Evolutionary conservation across 1,139 yeast species (phyloP).

Genomic region (Suhomyces bolitotheri): DNA sequence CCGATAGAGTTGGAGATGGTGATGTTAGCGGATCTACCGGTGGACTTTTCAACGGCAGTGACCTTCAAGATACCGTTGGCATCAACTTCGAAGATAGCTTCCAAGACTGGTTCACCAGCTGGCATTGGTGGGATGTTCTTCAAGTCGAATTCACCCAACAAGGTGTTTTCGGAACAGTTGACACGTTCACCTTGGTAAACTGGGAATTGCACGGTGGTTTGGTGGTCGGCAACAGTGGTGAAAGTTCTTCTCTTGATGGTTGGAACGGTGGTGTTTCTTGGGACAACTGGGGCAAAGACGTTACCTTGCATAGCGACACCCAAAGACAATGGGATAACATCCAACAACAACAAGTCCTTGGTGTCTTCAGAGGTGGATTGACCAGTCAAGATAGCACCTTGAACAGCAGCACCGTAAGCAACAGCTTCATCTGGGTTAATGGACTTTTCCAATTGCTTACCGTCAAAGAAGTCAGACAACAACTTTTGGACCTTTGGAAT

Average conservation of each 20-base stretch:
- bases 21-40: conserved; percentile 99
- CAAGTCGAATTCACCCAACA: conserved; percentile 99
- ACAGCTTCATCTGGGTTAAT: conserved; percentile 99
- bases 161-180: conserved; percentile 98
- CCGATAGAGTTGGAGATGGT: conserved; percentile 99
- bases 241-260: conserved; percentile 99
- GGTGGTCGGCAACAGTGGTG: conserved; percentile 99
- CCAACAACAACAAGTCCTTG: conserved; percentile 94
- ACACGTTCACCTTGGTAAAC: conserved; percentile 99
- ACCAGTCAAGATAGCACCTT: conserved; percentile 98
- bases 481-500: conserved; percentile 98
- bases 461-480: conserved; percentile 96
- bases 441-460: conserved; percentile 93
- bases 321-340: conserved; percentile 97
- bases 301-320: conserved; percentile 99
- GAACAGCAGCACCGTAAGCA: conserved; percentile 99
- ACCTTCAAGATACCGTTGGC: conserved; percentile 99
- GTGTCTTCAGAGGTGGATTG: conserved; percentile 97
- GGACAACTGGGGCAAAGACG: conserved; percentile 97
- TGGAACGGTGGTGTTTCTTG: conserved; percentile 99
- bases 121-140: conserved; percentile 98
- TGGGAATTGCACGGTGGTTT: conserved; percentile 99
- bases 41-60: conserved; percentile 98
- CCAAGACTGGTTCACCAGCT: conserved; percentile 99
- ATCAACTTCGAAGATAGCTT: conserved; percentile 98